Conservation (phyloP, 2,329 filamentous ascomycete species). For the Teratosphaeria zuluensis region DNA sequence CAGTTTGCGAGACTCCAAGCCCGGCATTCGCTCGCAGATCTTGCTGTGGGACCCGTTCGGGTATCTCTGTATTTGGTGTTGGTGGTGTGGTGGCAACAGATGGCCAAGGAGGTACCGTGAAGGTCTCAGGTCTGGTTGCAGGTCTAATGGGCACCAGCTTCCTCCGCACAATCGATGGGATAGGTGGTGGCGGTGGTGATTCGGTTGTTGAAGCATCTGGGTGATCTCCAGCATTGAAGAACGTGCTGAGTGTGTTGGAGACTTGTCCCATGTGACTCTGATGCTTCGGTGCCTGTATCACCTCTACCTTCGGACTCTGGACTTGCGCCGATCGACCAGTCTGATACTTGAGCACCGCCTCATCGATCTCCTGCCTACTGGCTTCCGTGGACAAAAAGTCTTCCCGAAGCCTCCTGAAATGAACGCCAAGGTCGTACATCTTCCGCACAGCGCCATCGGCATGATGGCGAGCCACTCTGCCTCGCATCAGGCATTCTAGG, state of each 20-base stretch:
- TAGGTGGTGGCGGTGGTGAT: not conserved
- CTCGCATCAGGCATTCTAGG: constrained; percentile 4
- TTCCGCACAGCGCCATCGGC: constrained; percentile 1
- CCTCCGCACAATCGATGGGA: not conserved
- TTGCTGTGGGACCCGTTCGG: not conserved
- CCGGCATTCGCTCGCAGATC: not conserved
- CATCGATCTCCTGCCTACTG: not conserved
- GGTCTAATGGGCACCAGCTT: not conserved
- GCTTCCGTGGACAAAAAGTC: not conserved
- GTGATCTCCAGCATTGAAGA: not conserved
- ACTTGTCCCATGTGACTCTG: not conserved
- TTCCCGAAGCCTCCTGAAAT: constrained; percentile 1
- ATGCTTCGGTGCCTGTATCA: not conserved
- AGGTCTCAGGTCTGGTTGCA: not conserved
- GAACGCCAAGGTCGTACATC: constrained; percentile 4
- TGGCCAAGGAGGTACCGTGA: not conserved
- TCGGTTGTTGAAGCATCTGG: not conserved
- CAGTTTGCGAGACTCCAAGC: not conserved
- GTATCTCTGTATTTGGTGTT: not conserved
- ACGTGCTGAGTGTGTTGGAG: not conserved
- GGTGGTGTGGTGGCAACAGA: not conserved
- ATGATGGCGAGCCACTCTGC: constrained; percentile 1
- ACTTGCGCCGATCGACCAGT: not conserved
- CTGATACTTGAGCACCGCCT: not conserved
- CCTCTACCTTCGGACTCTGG: not conserved